A percentile compares a stretch with the other conserved stretches of the same genome.
Conservation (phyloP, 208 protist species). For the Trypanosomatidae sp. region DNA sequence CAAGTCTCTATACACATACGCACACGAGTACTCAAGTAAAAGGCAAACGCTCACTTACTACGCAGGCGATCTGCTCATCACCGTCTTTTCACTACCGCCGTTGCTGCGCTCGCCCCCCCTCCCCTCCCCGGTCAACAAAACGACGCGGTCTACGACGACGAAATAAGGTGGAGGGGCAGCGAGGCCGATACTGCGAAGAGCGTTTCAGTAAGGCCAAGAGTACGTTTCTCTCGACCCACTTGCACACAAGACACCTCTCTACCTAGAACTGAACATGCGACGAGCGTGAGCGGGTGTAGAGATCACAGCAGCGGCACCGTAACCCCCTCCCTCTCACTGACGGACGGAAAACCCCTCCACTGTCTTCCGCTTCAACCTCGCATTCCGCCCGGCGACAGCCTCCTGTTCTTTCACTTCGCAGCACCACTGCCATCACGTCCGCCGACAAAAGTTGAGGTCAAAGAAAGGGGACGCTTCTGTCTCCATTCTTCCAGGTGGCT, state of each 20-base stretch:
- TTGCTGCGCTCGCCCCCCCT: not conserved
- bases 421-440: not conserved
- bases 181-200: not conserved
- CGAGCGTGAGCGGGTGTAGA: not conserved
- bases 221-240: not conserved
- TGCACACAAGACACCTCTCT: not conserved
- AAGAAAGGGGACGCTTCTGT: not conserved
- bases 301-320: not conserved
- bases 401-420: not conserved
- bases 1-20: not conserved
- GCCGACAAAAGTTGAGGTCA: not conserved
- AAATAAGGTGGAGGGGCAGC: not conserved
- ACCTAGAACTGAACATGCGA: not conserved
- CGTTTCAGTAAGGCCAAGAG: not conserved
- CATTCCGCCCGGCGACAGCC: not conserved
- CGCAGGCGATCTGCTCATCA: not conserved
- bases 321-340: not conserved
- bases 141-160: not conserved
- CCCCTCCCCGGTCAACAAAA: not conserved
- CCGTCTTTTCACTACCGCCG: not conserved
- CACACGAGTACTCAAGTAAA: not conserved
- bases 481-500: not conserved
- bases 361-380: not conserved
- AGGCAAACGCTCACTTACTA: not conserved
- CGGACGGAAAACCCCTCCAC: not conserved